Evolutionary conservation across 768 basidiomycete species (phyloP), one percentile per base, ranked within the genome.

Genomic region (Peribolospora baueri): DNA sequence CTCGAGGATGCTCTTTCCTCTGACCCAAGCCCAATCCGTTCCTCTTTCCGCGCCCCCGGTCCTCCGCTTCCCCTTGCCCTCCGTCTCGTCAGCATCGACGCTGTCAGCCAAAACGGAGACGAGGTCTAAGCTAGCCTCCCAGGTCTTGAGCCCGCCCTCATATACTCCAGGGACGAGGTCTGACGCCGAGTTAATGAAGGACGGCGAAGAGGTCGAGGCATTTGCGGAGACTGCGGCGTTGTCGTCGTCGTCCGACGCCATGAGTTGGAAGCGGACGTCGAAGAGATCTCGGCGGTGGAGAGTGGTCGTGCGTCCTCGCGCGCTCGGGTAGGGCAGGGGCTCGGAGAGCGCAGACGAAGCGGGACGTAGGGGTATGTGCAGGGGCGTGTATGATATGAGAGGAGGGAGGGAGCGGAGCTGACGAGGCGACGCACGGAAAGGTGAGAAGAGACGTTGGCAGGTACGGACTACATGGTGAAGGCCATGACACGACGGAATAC

Each of bases 81-180:
- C 71, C 57, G 25, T n/a, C 66, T 61, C 38, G n/a, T 38, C 36
- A 48, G 53, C 38, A 10, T 38, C 40, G 43, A 38, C 25, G 48
- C 50, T 54, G 73, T 84, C 69, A 60, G 56, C 54, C 46, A 69
- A 50, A 45, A 79, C 81, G 42, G 76, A 72, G 0, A 82, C 83
- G 3, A 97, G 71, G 66, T 97, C 91, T 10, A 88, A 68, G 50
- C 84, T 82, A 60, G 86, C 91, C 66, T 98, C 91, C 91, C 91
- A 98, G 2, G 88, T 95, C 68, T 97, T 95, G 52, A 97, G 66
- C 5, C 91, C 91, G 25, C 91, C 91, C 69, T 98, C 91, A 61
- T 98, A 97, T 0, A 87, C 73, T 1, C 87, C 80, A 3, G 87
- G 82, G 3, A 95, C 77, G 10, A 98, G 75, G 67, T 97, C 91